Conservation (phyloP, 768 basidiomycete species). For the Podaxis carcinomalis region DNA sequence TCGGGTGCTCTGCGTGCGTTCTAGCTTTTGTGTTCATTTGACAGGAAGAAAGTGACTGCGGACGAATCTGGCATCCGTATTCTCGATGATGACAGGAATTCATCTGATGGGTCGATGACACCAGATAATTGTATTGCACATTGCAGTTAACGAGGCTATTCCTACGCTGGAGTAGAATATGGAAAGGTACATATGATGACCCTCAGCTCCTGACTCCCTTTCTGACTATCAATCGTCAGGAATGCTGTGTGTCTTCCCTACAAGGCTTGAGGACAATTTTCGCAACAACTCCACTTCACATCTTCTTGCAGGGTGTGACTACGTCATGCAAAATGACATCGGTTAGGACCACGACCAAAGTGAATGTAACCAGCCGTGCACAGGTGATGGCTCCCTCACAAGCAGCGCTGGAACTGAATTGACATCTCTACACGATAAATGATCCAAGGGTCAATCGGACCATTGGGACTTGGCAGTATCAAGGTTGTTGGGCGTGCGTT, state of each 20-base stretch:
- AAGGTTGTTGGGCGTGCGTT: slow-evolving; percentile 36
- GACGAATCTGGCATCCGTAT: background rate
- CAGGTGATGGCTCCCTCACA: slow-evolving; percentile 34
- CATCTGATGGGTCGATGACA: background rate
- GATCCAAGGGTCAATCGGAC: slow-evolving; percentile 34
- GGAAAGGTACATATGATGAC: background rate
- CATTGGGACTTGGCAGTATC: slow-evolving; percentile 42
- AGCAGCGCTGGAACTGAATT: slow-evolving; percentile 41
- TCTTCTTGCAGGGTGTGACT: background rate
- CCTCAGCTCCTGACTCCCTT: background rate
- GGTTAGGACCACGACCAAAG: background rate
- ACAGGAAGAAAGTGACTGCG: no score
- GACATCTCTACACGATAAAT: slow-evolving; percentile 32
- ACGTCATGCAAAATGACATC: background rate
- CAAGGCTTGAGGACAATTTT: background rate
- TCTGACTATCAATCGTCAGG: background rate
- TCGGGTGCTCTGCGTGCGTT: no score
- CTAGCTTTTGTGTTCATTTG: no score
- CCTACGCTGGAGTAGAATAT: background rate
- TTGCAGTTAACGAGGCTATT: background rate
- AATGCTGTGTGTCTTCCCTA: background rate
- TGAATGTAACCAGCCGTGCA: slow-evolving; percentile 39
- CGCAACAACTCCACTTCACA: no score
- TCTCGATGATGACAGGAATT: background rate
- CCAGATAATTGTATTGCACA: background rate